Conservation (phyloP, 805 yeast genomes). For the Candida ipomoeae region DNA sequence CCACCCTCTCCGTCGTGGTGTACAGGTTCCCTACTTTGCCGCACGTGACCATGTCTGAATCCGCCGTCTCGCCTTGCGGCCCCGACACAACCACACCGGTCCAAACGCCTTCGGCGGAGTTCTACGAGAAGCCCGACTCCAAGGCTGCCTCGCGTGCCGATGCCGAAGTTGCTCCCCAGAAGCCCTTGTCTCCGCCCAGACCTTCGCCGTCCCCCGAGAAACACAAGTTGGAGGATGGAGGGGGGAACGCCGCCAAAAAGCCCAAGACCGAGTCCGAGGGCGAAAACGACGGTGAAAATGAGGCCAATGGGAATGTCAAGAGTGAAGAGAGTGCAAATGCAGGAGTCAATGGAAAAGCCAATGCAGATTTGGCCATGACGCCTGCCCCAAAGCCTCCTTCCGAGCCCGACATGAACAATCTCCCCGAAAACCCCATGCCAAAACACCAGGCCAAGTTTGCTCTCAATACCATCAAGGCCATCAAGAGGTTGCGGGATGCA, state of each 20-base stretch:
- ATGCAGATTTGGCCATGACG: conserved; percentile 4
- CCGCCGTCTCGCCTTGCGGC: conserved; percentile 15
- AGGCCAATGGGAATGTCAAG: not conserved
- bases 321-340: not conserved
- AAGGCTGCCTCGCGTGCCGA: conserved; percentile 8
- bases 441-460: conserved; percentile 83
- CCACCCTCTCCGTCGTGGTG: conserved; percentile 6
- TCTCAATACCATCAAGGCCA: conserved; percentile 72
- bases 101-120: conserved; percentile 36
- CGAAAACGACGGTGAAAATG: not conserved
- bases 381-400: conserved; percentile 76
- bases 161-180: conserved; percentile 23
- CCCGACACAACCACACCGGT: conserved; percentile 37
- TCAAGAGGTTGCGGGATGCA: conserved; percentile 88
- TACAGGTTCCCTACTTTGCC: conserved; percentile 7
- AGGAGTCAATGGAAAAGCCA: not conserved
- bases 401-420: conserved; percentile 69
- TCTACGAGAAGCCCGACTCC: conserved; percentile 21
- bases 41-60: conserved; percentile 28
- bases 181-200: conserved; percentile 43
- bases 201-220: conserved; percentile 43
- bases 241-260: conserved; percentile 18
- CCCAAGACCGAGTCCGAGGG: conserved; percentile 16
- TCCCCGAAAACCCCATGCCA: conserved; percentile 67
- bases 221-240: conserved; percentile 28